Evolutionary conservation across 1,284 basidiomycete species (phyloP).

Genomic region (Ganoderma multipileum): DNA sequence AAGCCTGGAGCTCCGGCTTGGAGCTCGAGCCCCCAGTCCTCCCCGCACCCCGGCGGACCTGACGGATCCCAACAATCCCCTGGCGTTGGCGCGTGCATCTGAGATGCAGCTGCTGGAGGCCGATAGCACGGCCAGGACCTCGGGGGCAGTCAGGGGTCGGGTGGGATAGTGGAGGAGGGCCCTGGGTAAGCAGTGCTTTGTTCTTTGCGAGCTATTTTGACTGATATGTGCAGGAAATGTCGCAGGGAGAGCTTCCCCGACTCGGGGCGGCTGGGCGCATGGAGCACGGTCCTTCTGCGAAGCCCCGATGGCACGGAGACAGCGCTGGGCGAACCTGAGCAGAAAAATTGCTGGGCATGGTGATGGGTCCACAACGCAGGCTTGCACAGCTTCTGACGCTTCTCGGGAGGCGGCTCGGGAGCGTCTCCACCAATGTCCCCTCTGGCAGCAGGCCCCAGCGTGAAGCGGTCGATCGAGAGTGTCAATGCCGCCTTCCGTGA

Average conservation of each 20-base stretch:
- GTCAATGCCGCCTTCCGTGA: slow-evolving; percentile 20
- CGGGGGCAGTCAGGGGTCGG: slow-evolving; percentile 21
- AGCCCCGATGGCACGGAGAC: slow-evolving; percentile 9
- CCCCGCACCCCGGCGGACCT: slow-evolving; percentile 13
- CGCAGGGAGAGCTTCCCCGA: slow-evolving; percentile 13
- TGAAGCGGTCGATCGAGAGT: slow-evolving; percentile 15
- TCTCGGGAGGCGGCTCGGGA: slow-evolving; percentile 21
- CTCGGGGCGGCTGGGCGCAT: slow-evolving; percentile 6
- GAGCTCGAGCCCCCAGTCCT: slow-evolving; percentile 3
- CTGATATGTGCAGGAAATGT: slow-evolving; percentile 24
- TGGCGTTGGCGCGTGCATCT: slow-evolving; percentile 19
- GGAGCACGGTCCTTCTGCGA: neutral
- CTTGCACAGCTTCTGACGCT: slow-evolving; percentile 27
- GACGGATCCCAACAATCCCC: slow-evolving; percentile 32
- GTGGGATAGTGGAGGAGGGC: neutral
- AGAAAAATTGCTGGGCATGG: slow-evolving; percentile 6
- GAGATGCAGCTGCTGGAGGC: slow-evolving; percentile 13
- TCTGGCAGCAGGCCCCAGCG: slow-evolving; percentile 4
- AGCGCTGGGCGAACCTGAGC: slow-evolving; percentile 14
- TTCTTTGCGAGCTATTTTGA: slow-evolving; percentile 25
- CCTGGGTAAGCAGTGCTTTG: slow-evolving; percentile 23
- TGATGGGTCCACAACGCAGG: slow-evolving; percentile 14
- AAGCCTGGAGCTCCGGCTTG: slow-evolving; percentile 19
- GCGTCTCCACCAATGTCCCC: slow-evolving; percentile 12
- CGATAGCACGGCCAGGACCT: slow-evolving; percentile 21